Conservation (phyloP, 257 asterid species). For the Nicotiana attenuata region DNA sequence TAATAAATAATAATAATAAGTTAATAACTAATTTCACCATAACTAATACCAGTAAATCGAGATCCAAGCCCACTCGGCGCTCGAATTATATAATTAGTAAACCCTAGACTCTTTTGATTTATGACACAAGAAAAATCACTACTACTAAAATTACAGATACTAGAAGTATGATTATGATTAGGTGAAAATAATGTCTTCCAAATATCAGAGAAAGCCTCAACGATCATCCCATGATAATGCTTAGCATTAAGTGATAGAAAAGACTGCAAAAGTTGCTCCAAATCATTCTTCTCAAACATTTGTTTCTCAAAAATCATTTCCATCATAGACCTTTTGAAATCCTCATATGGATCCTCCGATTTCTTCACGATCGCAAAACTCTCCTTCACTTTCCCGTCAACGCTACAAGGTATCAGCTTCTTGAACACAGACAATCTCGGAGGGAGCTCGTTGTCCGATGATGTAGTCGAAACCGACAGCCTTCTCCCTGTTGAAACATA, state of each 20-base stretch:
- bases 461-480: conserved; percentile 21
- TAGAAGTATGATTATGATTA: conserved; percentile 8
- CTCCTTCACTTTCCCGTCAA: conserved; percentile 75
- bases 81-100: no score
- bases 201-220: conserved; percentile 61
- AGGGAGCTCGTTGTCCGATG: conserved; percentile 35
- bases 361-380: conserved; percentile 82
- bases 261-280: conserved; percentile 70
- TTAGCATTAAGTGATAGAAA: conserved; percentile 64
- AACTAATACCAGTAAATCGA: no score
- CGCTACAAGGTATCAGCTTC: conserved; percentile 57
- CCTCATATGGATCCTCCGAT: conserved; percentile 72
- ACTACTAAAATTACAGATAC: no score
- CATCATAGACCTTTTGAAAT: conserved; percentile 82
- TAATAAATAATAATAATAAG: no score
- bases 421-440: conserved; percentile 69
- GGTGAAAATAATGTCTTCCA: conserved; percentile 52
- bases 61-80: no score
- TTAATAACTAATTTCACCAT: no score
- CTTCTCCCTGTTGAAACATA: background rate
- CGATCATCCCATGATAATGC: conserved; percentile 50
- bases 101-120: no score
- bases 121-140: no score
- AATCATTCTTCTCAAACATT: conserved; percentile 56
- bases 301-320: conserved; percentile 87